Conservation (phyloP, 495 filamentous ascomycete species). For the Lasiosphaeria ovina region DNA sequence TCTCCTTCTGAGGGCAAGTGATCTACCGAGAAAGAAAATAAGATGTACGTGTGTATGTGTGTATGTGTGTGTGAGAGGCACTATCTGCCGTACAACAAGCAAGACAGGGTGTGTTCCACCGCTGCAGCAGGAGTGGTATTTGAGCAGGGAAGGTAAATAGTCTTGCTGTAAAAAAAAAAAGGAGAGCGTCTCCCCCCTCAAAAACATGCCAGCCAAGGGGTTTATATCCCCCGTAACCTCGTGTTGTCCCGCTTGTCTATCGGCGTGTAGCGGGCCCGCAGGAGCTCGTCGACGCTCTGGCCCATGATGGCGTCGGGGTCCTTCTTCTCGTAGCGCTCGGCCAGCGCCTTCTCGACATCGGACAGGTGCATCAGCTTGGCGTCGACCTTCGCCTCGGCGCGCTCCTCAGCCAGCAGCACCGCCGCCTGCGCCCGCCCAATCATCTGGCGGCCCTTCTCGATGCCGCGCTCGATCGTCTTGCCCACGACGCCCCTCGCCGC, state of each 20-base stretch:
- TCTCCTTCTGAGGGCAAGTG: too few species aligned
- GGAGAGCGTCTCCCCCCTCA: background rate
- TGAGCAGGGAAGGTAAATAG: too few species aligned
- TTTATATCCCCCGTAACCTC: constrained; percentile 20
- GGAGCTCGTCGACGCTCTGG: constrained; percentile 42
- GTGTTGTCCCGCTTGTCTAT: constrained; percentile 41
- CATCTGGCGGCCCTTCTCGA: constrained; percentile 32
- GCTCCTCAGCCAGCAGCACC: constrained; percentile 19
- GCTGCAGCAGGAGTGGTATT: too few species aligned
- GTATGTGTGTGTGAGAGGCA: too few species aligned
- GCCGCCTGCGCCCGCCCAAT: constrained; percentile 24
- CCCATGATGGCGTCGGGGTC: constrained; percentile 23
- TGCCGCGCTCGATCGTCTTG: constrained; percentile 28
- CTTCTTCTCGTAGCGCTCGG: constrained; percentile 44
- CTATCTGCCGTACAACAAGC: too few species aligned
- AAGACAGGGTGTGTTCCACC: too few species aligned
- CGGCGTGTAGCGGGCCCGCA: constrained; percentile 49
- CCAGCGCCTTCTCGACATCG: constrained; percentile 45
- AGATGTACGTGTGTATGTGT: too few species aligned
- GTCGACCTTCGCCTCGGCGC: constrained; percentile 10
- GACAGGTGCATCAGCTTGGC: constrained; percentile 32
- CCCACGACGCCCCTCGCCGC: constrained; percentile 19
- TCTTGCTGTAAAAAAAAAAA: background rate
- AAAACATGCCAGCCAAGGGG: background rate
- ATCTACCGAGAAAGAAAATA: too few species aligned